Evolutionary conservation across 257 asterid genomes (phyloP).

Genomic region (Dorcoceras hygrometricum): DNA sequence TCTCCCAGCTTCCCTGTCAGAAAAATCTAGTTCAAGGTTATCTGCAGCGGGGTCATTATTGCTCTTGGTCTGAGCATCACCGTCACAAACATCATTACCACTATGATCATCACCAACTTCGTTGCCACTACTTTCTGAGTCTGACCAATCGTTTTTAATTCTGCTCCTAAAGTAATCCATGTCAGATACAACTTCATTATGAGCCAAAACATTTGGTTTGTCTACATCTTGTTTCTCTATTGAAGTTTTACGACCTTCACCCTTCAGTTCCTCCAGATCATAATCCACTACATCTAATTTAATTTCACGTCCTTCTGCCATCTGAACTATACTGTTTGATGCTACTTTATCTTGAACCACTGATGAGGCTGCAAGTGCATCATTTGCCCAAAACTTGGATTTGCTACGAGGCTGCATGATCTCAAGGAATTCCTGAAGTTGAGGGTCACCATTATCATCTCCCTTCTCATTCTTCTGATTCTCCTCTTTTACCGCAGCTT

Average conservation of each 20-base stretch:
- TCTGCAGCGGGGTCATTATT: slow-evolving; percentile 26
- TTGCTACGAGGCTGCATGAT: slow-evolving; percentile 78
- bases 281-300: slow-evolving; percentile 24
- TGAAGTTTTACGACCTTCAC: slow-evolving; percentile 29
- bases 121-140: slow-evolving; percentile 57
- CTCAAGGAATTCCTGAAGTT: slow-evolving; percentile 78
- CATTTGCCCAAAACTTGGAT: slow-evolving; percentile 95
- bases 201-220: slow-evolving; percentile 33
- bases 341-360: slow-evolving; percentile 32
- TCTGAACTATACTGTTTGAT: slow-evolving; percentile 28
- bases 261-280: slow-evolving; percentile 33
- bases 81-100: slow-evolving; percentile 30
- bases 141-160: slow-evolving; percentile 66
- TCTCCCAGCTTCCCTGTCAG: slow-evolving; percentile 33
- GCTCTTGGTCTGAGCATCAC: slow-evolving; percentile 26
- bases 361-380: slow-evolving; percentile 56
- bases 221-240: slow-evolving; percentile 33
- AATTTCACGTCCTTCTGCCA: slow-evolving; percentile 27
- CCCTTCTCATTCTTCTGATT: slow-evolving; percentile 42
- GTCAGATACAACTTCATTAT: slow-evolving; percentile 57
- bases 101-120: slow-evolving; percentile 34
- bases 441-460: slow-evolving; percentile 57
- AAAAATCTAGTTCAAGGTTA: slow-evolving; percentile 33
- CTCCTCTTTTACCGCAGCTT: slow-evolving; percentile 35
- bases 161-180: slow-evolving; percentile 74